Evolutionary conservation across 495 filamentous ascomycete species (phyloP).

Genomic region (Penicillium mononematosum): DNA sequence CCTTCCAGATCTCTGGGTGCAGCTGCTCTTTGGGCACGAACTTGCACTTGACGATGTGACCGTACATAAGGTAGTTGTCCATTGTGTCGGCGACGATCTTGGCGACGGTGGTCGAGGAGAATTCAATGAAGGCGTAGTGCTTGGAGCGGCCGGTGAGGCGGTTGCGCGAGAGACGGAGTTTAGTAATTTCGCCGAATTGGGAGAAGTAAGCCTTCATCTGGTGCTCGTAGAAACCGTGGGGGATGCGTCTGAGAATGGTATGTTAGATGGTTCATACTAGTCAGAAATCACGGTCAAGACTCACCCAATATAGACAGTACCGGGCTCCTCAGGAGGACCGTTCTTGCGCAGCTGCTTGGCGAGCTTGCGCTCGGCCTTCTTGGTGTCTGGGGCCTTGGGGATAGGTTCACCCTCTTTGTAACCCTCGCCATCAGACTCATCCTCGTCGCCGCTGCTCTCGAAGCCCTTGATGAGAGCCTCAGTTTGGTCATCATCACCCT

Average conservation of each 20-base stretch:
- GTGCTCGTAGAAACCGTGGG: slow-evolving; percentile 94
- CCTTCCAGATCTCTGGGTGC: slow-evolving; percentile 79
- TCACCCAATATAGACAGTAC: slow-evolving; percentile 80
- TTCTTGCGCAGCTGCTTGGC: slow-evolving; percentile 50
- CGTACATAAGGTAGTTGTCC: slow-evolving; percentile 96
- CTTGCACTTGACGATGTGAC: slow-evolving; percentile 86
- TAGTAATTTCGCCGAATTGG: slow-evolving; percentile 86
- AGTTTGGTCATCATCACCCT: slow-evolving; percentile 63
- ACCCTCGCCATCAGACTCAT: slow-evolving; percentile 51
- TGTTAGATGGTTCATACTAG: slow-evolving; percentile 20
- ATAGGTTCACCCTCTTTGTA: slow-evolving; percentile 58
- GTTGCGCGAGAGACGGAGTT: slow-evolving; percentile 86
- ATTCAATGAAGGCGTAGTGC: slow-evolving; percentile 94
- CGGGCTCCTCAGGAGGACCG: slow-evolving; percentile 53
- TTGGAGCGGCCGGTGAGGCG: slow-evolving; percentile 80
- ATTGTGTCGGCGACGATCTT: slow-evolving; percentile 89
- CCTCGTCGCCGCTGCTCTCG: slow-evolving; percentile 73
- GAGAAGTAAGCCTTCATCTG: slow-evolving; percentile 92
- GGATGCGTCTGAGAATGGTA: slow-evolving; percentile 59
- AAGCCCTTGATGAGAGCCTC: slow-evolving; percentile 71
- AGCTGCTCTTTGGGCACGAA: slow-evolving; percentile 71
- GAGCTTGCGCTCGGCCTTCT: slow-evolving; percentile 60
- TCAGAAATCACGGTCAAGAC: slow-evolving; percentile 10
- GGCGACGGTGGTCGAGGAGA: slow-evolving; percentile 72
- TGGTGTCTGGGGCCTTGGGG: slow-evolving; percentile 58